Conservation (phyloP, 345 rosid species). For the Raphanus sativus region DNA sequence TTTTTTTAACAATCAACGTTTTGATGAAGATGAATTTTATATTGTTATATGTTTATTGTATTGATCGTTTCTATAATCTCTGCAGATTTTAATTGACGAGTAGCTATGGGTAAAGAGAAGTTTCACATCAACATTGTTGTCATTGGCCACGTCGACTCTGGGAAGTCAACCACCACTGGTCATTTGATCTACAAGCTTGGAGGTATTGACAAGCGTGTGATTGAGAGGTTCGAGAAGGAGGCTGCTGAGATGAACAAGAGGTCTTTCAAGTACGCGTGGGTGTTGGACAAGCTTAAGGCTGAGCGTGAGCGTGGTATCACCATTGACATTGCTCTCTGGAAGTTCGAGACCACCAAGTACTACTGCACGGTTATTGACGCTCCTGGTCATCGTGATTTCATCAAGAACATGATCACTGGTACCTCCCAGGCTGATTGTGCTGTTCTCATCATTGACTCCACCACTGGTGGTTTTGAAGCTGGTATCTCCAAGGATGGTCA, state of each 20-base stretch:
- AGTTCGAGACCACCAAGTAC: constrained; percentile 78
- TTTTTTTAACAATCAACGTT: background rate
- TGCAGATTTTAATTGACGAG: background rate
- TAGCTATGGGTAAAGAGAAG: constrained; percentile 64
- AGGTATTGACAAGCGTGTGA: constrained; percentile 90
- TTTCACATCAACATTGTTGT: constrained; percentile 76
- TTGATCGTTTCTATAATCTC: background rate
- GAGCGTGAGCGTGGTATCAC: constrained; percentile 90
- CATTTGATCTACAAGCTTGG: constrained; percentile 95
- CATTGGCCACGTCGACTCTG: constrained; percentile 78
- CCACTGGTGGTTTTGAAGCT: constrained; percentile 86
- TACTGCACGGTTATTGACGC: constrained; percentile 86
- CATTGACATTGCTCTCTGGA: constrained; percentile 83
- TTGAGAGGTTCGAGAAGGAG: constrained; percentile 84
- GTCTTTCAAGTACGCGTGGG: constrained; percentile 90
- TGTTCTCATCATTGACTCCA: constrained; percentile 72
- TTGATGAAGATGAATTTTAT: background rate
- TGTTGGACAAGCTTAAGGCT: constrained; percentile 80
- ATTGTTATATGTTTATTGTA: background rate
- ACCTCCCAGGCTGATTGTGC: constrained; percentile 89
- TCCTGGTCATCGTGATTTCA: constrained; percentile 80
- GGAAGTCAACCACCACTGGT: constrained; percentile 78
- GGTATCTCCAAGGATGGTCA: constrained; percentile 87
- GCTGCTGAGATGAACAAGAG: constrained; percentile 95
- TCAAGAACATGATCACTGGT: constrained; percentile 86